A percentile compares a stretch with the other conserved stretches of the same genome.
These are phyloP conservation scores for Melaleuca alternifolia DNA, from an alignment of 345 rosid species.

Conservation along the genomic window DNA sequence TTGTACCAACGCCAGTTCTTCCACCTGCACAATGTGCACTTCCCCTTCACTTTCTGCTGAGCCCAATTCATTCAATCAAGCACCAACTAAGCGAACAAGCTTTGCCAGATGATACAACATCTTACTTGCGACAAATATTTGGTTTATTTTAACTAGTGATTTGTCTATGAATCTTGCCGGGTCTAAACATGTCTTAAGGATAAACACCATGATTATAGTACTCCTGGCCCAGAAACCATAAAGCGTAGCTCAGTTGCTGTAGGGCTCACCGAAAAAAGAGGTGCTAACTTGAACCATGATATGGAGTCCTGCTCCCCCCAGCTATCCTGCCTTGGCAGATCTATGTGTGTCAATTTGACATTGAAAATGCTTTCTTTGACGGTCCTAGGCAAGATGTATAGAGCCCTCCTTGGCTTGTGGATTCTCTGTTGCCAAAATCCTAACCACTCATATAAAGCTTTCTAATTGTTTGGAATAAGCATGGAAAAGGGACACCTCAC, in stretches of 20 bases:
- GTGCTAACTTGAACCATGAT: background rate
- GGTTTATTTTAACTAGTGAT: background rate
- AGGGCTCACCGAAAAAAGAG: background rate
- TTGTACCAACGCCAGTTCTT: no score
- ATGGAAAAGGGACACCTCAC: accelerated
- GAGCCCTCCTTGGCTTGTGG: background rate
- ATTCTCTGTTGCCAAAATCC: background rate
- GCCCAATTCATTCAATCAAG: no score
- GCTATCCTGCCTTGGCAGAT: background rate
- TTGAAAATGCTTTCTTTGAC: background rate
- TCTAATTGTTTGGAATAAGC: background rate
- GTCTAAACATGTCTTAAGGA: background rate
- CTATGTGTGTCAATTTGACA: background rate
- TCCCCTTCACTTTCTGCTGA: no score
- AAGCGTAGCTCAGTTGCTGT: background rate
- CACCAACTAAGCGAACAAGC: no score
- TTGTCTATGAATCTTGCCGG: background rate
- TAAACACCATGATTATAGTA: background rate
- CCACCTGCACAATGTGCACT: no score
- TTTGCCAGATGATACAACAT: no score
- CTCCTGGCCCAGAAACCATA: background rate
- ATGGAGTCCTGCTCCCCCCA: background rate
- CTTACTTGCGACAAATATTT: no score
- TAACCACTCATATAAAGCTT: background rate
- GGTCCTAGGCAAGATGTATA: background rate